Evolutionary conservation across 495 filamentous ascomycete species (phyloP).

Genomic region (Mycothermus thermophilus): DNA sequence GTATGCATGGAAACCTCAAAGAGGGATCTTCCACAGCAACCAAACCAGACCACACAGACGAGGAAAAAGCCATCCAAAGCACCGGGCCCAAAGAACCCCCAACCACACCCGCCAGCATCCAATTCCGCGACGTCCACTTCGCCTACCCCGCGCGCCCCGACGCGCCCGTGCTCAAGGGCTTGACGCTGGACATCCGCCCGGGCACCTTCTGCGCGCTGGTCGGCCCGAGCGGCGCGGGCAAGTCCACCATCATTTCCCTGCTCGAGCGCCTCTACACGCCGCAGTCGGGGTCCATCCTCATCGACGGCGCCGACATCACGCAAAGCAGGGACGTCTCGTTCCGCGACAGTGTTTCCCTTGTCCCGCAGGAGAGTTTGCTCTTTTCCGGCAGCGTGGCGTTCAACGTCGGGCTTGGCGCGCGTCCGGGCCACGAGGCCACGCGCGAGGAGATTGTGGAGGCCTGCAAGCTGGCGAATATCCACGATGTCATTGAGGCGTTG

Average conservation of each 20-base stretch:
- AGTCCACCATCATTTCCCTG: conserved; percentile 52
- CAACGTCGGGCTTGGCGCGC: conserved; percentile 41
- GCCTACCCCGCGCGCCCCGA: conserved; percentile 44
- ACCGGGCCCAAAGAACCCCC: conserved; percentile 27
- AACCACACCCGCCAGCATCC: conserved; percentile 36
- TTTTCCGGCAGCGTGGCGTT: conserved; percentile 39
- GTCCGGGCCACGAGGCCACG: conserved; percentile 25
- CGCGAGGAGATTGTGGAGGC: conserved; percentile 41
- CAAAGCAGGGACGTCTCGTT: conserved; percentile 32
- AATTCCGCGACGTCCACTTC: conserved; percentile 44
- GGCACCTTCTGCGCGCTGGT: conserved; percentile 57
- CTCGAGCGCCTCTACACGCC: conserved; percentile 51
- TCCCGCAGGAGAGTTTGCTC: conserved; percentile 47
- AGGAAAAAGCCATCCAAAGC: conserved; percentile 13
- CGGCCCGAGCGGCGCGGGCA: conserved; percentile 59
- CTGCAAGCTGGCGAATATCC: conserved; percentile 44
- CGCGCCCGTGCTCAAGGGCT: conserved; percentile 31
- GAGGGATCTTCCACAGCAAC: background rate
- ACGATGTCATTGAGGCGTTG: conserved; percentile 40
- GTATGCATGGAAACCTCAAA: conserved; percentile 3
- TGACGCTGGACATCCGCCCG: conserved; percentile 42
- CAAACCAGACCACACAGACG: background rate
- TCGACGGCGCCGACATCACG: conserved; percentile 37
- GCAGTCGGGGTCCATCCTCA: conserved; percentile 37
- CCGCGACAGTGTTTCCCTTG: conserved; percentile 42